These are phyloP conservation scores for Amanita phalloides DNA, from an alignment of 768 basidiomycete species.

Conservation along the genomic window DNA sequence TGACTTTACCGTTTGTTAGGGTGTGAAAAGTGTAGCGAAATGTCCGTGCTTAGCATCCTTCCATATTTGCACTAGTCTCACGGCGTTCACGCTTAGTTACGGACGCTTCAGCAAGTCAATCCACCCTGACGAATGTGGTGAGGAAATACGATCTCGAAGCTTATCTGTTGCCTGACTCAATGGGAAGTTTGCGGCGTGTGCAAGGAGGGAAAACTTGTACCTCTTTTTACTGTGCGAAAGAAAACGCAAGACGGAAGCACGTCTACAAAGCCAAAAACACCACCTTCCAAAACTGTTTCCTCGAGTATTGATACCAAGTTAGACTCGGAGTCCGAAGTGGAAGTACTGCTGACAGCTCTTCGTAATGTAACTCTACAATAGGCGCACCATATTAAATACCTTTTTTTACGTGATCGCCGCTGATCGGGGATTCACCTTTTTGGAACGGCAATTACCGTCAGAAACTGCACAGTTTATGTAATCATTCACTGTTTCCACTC, in stretches of 20 bases:
- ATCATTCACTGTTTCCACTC: neutral
- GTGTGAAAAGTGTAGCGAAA: slow-evolving; percentile 52
- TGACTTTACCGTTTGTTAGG: slow-evolving; percentile 24
- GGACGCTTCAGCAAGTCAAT: slow-evolving; percentile 71
- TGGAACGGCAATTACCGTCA: neutral
- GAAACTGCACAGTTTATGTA: slow-evolving; percentile 10
- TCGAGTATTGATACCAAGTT: slow-evolving; percentile 7
- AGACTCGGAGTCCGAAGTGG: slow-evolving; percentile 18
- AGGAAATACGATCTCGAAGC: slow-evolving; percentile 10
- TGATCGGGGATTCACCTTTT: neutral
- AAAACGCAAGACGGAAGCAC: slow-evolving; percentile 25
- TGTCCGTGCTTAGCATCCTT: slow-evolving; percentile 26
- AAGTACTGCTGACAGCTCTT: slow-evolving; percentile 17
- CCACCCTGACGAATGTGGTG: slow-evolving; percentile 50
- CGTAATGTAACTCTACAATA: slow-evolving; percentile 6
- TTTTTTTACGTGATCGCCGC: no score
- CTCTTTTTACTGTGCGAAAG: slow-evolving; percentile 38
- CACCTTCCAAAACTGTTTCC: slow-evolving; percentile 4
- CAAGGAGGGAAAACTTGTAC: slow-evolving; percentile 44
- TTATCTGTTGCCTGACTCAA: neutral
- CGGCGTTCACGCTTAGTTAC: slow-evolving; percentile 33
- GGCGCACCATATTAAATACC: neutral
- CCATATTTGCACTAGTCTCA: neutral
- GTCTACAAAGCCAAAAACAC: neutral
- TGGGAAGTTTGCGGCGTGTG: slow-evolving; percentile 56